A percentile compares a stretch with the other conserved stretches of the same genome.
Evolutionary conservation across 805 yeast species (phyloP).

Genomic region (Yarrowia osloensis): DNA sequence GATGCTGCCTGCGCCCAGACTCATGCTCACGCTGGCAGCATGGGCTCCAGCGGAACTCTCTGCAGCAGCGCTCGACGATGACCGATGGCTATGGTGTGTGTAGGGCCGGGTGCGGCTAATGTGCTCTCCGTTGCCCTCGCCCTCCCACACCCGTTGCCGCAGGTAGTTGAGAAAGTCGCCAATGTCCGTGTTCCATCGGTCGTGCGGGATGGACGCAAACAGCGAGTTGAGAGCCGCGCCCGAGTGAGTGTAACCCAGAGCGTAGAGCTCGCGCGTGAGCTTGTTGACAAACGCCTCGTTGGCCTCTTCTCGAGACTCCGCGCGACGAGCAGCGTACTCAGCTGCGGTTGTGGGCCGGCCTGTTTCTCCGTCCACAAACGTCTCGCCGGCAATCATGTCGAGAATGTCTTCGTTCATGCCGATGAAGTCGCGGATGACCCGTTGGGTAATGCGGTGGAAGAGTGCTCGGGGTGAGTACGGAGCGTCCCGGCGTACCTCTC

Average conservation of each 20-base stretch:
- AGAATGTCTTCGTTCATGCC: conserved; percentile 44
- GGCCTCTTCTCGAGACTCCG: conserved; percentile 19
- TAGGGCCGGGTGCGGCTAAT: conserved; percentile 26
- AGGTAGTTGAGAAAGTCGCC: conserved; percentile 26
- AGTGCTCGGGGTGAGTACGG: conserved; percentile 10
- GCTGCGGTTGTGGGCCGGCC: background rate
- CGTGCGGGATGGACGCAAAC: conserved; percentile 24
- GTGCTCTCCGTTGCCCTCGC: conserved; percentile 14
- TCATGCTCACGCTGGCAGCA: background rate
- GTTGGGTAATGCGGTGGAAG: conserved; percentile 33
- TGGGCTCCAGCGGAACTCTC: background rate
- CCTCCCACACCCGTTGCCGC: conserved; percentile 25
- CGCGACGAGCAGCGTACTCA: background rate
- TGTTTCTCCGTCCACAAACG: conserved; percentile 35
- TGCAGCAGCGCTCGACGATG: background rate
- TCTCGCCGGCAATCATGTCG: conserved; percentile 43
- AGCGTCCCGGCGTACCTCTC: conserved; percentile 9
- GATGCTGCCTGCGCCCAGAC: conserved; percentile 12
- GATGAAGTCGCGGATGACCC: conserved; percentile 40
- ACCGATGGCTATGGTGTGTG: conserved; percentile 9
- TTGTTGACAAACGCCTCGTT: conserved; percentile 28
- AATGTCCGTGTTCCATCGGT: conserved; percentile 27
- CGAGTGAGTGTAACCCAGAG: conserved; percentile 22
- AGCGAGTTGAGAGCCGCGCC: conserved; percentile 29
- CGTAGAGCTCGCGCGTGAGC: conserved; percentile 20